Evolutionary conservation across 768 basidiomycete genomes (phyloP), one percentile per base, ranked within the genome.

Genomic region (Guyanaporus albipodus): DNA sequence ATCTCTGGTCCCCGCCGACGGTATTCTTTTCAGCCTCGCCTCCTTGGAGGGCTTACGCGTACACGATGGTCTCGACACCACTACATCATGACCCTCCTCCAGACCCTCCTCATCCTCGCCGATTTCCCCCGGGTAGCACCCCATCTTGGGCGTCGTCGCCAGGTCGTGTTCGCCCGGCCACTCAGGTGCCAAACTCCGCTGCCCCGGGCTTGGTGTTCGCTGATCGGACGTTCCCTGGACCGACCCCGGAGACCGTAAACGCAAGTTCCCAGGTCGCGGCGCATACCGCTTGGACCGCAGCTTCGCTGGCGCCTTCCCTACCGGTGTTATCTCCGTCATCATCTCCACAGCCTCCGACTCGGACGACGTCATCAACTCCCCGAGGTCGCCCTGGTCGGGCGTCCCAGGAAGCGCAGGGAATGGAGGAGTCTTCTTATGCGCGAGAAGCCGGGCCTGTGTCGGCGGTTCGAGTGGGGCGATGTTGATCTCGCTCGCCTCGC

Each of bases 61-160:
- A 18, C 57, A 27, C 9, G 63, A 52, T 2, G 64, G 53, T 49
- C 60, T 15, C 57, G 64, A 15, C 62, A 57, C 11, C 47, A 38
- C 38, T 19, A 58, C 65, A 0, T 17, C 36, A 2, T 11, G 1
- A 14, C 24, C 23, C 22, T 41, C 40, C 17, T 38, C 44, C 14
- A 19, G 4, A 12, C n/a, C 18, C 4, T n/a, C 14, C 6, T 12
- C 34, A 9, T 19, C 43, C 18, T 36, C 44, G 3, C 33, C 22
- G 4, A 60, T 61, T 12, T 61, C 55, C 19, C 73, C 73, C 12
- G 26, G 32, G 56, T 86, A 84, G 12, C 57, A 70, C 18, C 70
- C 57, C 17, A 77, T 77, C 45, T 69, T 79, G 4, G 87, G 87
- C 5, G 87, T 89, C 35, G 68, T 67, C 17, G 70, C 67, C 26